Base-by-base conservation (phyloP, 257 asterid species). In the Vinca minor region DNA sequence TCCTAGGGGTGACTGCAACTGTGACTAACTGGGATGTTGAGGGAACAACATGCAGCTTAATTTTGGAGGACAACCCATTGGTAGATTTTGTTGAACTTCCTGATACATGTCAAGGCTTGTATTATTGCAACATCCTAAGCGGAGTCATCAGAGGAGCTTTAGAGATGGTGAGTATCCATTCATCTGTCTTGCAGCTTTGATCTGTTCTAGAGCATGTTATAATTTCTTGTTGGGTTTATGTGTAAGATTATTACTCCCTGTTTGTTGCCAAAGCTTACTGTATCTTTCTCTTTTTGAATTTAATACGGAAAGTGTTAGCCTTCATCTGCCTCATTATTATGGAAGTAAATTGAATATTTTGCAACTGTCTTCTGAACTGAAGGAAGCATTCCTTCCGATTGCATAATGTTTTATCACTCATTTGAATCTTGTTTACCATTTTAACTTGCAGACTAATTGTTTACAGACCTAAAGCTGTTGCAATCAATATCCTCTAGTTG, bases 71-170 rank as follows among this genome's bases (percentile, higher is more conserved):
- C 66, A 93, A 93, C 77, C 99, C 96, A 23, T 78, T 89, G 67
- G 96, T 89, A 53, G 99, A 93, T 75, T 93, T 93, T 75, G 97
- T 93, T 62, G 99, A 93, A 82, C 96, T 89, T 70, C 98, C 97
- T 52, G 97, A 89, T 70, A 89, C 89, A 54, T 93, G 96, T 71
- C 98, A 93, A 77, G 97, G 99, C 71, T 88, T 93, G 68, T 75
- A 81, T 56, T 93, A 93, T 42, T 89, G 99, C 89, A 93, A 93
- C 73, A 82, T 93, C 68, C 69, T 93, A 53, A 89, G 97, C 75
- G 99, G 97, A 68, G 96, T 93, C 61, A 74, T 93, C 74, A 76
- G 89, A 67, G 99, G 99, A 72, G 94, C 99, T 53, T 79, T 93
- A 58, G 97, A 93, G 83, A 93, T 89, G 99, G 99, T 93, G 68